phyloP scores from a whole-genome alignment of 805 yeast species.

The Candida vaughaniae region DNA sequence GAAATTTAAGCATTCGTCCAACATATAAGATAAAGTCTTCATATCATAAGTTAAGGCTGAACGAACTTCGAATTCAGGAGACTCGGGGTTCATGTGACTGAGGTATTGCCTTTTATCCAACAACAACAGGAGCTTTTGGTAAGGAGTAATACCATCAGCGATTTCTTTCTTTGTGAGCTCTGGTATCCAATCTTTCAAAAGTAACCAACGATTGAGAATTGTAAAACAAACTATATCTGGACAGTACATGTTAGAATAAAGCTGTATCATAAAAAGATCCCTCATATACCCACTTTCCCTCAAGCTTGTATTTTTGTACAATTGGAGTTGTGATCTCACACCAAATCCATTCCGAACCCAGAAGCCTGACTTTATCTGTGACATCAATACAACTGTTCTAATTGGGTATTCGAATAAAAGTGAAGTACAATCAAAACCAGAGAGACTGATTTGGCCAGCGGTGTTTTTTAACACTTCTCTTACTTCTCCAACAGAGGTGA shows the following conservation, averaged over 20 bases:
- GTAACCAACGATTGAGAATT: slow-evolving; percentile 67
- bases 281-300: slow-evolving; percentile 81
- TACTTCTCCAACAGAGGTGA: slow-evolving; percentile 23
- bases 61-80: neutral
- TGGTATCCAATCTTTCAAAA: slow-evolving; percentile 37
- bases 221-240: slow-evolving; percentile 59
- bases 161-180: slow-evolving; percentile 8
- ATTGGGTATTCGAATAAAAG: slow-evolving; percentile 69
- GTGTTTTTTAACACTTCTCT: slow-evolving; percentile 4
- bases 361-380: slow-evolving; percentile 84
- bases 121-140: neutral
- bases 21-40: slow-evolving; percentile 55
- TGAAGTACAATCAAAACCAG: slow-evolving; percentile 16
- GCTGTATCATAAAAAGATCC: slow-evolving; percentile 74
- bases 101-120: neutral
- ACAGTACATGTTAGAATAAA: slow-evolving; percentile 48
- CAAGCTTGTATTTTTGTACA: slow-evolving; percentile 74
- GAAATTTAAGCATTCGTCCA: slow-evolving; percentile 75
- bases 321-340: slow-evolving; percentile 72
- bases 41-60: slow-evolving; percentile 35
- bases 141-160: neutral
- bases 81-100: neutral
- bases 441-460: neutral
- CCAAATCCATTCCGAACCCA: slow-evolving; percentile 96
- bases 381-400: slow-evolving; percentile 68